These are phyloP conservation scores for Takashimella koratensis DNA, from an alignment of 1,284 basidiomycete genomes.

Conservation along the genomic window DNA sequence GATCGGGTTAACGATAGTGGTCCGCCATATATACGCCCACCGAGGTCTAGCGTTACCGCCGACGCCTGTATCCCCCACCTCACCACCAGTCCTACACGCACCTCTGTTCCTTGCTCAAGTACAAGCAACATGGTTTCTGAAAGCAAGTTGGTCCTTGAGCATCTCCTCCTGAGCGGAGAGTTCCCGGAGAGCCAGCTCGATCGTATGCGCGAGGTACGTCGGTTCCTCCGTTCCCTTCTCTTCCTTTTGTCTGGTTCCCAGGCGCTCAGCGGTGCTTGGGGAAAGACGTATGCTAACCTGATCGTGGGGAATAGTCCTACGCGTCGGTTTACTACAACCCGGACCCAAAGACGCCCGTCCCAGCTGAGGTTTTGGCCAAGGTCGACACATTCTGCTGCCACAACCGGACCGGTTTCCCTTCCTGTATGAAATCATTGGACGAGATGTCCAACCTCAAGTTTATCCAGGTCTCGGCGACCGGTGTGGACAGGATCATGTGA, in stretches of 20 bases:
- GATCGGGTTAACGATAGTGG: too few relatives aligned
- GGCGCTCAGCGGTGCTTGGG: too few relatives aligned
- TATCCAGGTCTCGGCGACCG: conserved; percentile 28
- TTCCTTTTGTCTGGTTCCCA: too few relatives aligned
- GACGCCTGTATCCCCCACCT: too few relatives aligned
- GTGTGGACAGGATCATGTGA: conserved; percentile 20
- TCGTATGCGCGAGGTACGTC: not conserved
- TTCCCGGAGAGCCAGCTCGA: not conserved
- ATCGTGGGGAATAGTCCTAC: too few relatives aligned
- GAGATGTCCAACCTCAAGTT: conserved; percentile 22
- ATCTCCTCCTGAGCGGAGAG: not conserved
- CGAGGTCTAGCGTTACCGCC: too few relatives aligned
- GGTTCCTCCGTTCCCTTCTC: not conserved
- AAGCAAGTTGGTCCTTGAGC: not conserved
- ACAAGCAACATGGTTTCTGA: not conserved
- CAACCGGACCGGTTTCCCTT: not conserved
- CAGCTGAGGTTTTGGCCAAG: not conserved
- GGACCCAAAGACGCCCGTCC: not conserved
- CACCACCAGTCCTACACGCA: too few relatives aligned
- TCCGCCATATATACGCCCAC: too few relatives aligned
- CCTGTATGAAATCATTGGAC: conserved; percentile 3
- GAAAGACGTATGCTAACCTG: too few relatives aligned
- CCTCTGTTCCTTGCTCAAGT: too few relatives aligned
- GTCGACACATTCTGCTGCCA: not conserved
- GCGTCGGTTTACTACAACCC: not conserved